These are phyloP conservation scores for Suhomyces sp. DNA, from an alignment of 805 yeast genomes.

Conservation along the genomic window DNA sequence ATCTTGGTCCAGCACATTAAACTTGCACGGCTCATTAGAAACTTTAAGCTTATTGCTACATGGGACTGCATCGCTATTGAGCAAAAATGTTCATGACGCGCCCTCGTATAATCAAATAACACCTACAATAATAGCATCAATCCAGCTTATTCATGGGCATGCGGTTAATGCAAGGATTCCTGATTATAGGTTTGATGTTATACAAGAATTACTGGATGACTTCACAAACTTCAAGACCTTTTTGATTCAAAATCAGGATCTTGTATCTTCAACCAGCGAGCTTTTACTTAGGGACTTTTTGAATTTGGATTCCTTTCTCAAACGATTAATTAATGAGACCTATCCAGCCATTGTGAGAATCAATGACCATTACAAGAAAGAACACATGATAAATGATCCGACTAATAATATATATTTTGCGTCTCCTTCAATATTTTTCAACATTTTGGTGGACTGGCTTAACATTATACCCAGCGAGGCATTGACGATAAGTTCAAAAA, in stretches of 20 bases:
- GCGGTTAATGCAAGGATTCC: conserved; percentile 25
- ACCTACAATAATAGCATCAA: conserved; percentile 17
- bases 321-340: conserved; percentile 21
- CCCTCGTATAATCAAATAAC: conserved; percentile 15
- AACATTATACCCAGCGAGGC: conserved; percentile 33
- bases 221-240: conserved; percentile 26
- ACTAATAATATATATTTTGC: conserved; percentile 19
- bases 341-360: conserved; percentile 26
- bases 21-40: conserved; percentile 29
- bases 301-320: conserved; percentile 31
- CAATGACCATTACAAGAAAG: conserved; percentile 22
- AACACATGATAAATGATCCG: conserved; percentile 13
- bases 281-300: conserved; percentile 11
- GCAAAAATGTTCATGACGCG: conserved; percentile 24
- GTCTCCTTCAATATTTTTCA: conserved; percentile 31
- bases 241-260: conserved; percentile 10
- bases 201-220: conserved; percentile 23
- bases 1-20: conserved; percentile 34
- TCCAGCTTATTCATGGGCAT: conserved; percentile 22
- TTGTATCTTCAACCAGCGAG: conserved; percentile 6
- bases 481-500: conserved; percentile 23
- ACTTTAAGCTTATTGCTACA: conserved; percentile 31
- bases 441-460: conserved; percentile 36
- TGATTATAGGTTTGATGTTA: conserved; percentile 31
- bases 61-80: conserved; percentile 34